Conservation (phyloP, 305 asterid genomes). For the Fraxinus velutina region DNA sequence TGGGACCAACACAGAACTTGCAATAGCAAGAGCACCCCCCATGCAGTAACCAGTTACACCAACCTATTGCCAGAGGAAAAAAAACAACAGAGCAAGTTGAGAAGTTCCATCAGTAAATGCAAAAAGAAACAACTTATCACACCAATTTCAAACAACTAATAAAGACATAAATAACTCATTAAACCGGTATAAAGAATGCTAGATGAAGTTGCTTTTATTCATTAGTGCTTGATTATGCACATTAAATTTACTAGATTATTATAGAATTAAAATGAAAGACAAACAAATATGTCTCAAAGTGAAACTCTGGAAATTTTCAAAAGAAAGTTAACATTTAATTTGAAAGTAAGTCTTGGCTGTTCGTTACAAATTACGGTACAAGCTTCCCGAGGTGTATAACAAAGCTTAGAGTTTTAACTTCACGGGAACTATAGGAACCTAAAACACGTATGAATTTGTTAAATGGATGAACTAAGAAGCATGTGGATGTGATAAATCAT, state of each 20-base stretch:
- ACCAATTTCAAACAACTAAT: neutral
- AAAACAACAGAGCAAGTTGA: neutral
- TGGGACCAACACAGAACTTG: constrained; percentile 84
- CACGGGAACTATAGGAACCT: neutral
- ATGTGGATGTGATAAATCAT: neutral
- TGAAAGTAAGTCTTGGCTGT: neutral
- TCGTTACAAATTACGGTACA: neutral
- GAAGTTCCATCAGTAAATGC: neutral
- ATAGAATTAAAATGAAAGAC: neutral
- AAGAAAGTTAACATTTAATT: neutral
- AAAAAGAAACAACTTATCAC: neutral
- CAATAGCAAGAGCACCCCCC: constrained; percentile 97
- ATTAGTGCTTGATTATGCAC: neutral
- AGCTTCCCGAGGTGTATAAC: neutral
- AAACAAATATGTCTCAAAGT: neutral
- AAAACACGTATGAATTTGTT: neutral
- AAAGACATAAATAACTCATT: neutral
- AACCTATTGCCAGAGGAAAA: constrained; percentile 34
- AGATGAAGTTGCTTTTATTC: neutral
- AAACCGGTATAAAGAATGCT: neutral
- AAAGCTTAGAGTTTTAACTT: neutral
- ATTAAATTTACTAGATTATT: neutral
- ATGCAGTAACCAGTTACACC: constrained; percentile 94
- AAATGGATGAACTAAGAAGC: neutral
- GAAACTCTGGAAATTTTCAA: neutral